These are phyloP conservation scores for Pseudognaphalium luteoalbum DNA, from an alignment of 129 eudicot genomes.

Conservation along the genomic window DNA sequence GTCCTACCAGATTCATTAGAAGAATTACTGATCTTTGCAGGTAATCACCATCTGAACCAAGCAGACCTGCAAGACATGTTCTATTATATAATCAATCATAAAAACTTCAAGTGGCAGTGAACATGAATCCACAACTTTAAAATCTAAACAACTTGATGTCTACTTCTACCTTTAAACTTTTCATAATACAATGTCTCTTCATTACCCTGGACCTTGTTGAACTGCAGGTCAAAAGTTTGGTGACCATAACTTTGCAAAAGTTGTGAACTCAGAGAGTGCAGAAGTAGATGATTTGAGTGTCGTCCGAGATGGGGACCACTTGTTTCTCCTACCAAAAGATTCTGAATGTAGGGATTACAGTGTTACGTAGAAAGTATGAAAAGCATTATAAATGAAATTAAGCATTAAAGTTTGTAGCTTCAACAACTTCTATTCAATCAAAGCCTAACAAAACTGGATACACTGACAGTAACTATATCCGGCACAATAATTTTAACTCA, in stretches of 20 bases:
- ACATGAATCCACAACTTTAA: conserved; percentile 21
- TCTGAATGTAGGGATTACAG: conserved; percentile 34
- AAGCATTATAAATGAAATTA: conserved; percentile 29
- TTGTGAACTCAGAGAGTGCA: conserved; percentile 72
- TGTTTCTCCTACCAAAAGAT: conserved; percentile 58
- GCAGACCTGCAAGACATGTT: background rate
- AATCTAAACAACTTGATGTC: background rate
- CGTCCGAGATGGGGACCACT: conserved; percentile 83
- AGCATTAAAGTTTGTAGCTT: conserved; percentile 27
- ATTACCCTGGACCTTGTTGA: background rate
- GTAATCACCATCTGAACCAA: conserved; percentile 43
- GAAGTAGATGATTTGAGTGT: conserved; percentile 86
- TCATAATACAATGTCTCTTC: too few species aligned
- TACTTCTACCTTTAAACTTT: background rate
- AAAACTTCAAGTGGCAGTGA: conserved; percentile 8
- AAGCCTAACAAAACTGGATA: conserved; percentile 31
- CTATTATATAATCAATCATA: background rate
- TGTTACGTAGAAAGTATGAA: conserved; percentile 27
- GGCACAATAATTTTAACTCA: conserved; percentile 34
- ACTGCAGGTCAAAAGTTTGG: conserved; percentile 87
- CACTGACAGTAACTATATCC: conserved; percentile 20
- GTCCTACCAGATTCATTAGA: conserved; percentile 80
- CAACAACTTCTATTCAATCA: conserved; percentile 34
- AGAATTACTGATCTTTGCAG: conserved; percentile 67
- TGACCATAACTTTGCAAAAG: conserved; percentile 45